Percentiles rank a stretch among this genome's conserved stretches.
Evolutionary conservation across 2,329 filamentous ascomycete species (phyloP).

Genomic region (Curvularia verruculosa): DNA sequence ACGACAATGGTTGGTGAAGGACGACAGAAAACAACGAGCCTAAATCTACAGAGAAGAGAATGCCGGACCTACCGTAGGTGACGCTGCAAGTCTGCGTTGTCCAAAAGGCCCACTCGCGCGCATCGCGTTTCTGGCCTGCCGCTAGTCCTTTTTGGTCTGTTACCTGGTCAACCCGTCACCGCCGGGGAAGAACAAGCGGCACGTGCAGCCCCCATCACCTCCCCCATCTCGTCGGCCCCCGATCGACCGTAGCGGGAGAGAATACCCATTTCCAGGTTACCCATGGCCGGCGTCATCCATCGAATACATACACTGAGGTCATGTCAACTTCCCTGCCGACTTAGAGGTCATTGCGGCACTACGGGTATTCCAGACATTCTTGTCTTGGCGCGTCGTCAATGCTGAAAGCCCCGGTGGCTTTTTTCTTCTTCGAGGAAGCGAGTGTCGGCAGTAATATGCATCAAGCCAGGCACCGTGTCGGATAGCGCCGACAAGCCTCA

Average conservation of each 20-base stretch:
- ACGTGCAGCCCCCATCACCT: conserved; percentile 21
- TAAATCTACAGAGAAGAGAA: conserved; percentile 42
- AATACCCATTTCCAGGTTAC: conserved; percentile 1
- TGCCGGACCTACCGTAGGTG: conserved; percentile 34
- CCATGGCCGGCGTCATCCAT: not conserved
- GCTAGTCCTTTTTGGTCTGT: conserved; percentile 25
- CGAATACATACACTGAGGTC: not conserved
- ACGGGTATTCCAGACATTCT: not conserved
- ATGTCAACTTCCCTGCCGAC: not conserved
- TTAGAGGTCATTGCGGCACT: not conserved
- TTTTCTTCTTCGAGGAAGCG: not conserved
- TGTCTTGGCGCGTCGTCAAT: not conserved
- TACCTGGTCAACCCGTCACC: conserved; percentile 27
- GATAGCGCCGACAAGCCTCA: conserved; percentile 6
- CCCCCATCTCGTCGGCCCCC: not conserved
- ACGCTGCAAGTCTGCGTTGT: conserved; percentile 37
- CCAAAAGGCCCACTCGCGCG: conserved; percentile 24
- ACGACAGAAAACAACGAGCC: conserved; percentile 26
- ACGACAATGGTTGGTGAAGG: conserved; percentile 17
- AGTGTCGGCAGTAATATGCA: conserved; percentile 3
- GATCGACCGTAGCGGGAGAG: not conserved
- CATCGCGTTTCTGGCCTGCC: conserved; percentile 34
- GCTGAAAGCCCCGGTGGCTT: not conserved
- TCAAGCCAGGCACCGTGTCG: conserved; percentile 1
- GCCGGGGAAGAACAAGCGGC: conserved; percentile 18